A percentile compares a stretch with the other conserved stretches of the same genome.
phyloP scores from a whole-genome alignment of 805 yeast genomes.

The Sugiyamaella floridensis region DNA sequence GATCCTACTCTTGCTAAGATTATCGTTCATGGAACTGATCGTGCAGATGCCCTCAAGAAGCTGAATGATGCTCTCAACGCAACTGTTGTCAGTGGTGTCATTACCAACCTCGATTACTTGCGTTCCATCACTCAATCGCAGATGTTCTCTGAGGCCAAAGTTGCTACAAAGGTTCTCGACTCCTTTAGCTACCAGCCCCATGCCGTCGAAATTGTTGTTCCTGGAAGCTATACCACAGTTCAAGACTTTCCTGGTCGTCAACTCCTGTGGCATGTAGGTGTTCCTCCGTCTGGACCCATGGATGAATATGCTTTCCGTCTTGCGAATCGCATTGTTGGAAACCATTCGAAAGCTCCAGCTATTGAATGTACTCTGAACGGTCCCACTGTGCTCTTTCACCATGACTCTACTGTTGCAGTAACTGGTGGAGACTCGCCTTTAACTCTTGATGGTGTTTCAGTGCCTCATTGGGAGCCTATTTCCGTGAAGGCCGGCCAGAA shows the following conservation, averaged over 20 bases:
- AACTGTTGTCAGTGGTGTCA: constrained; percentile 82
- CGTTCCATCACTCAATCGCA: constrained; percentile 74
- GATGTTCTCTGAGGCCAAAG: constrained; percentile 77
- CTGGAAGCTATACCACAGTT: constrained; percentile 94
- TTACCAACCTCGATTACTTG: constrained; percentile 84
- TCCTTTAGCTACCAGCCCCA: constrained; percentile 69
- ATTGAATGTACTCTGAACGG: constrained; percentile 84
- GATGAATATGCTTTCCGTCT: constrained; percentile 83
- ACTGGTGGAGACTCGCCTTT: constrained; percentile 81
- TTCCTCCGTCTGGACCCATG: constrained; percentile 99
- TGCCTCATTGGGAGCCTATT: constrained; percentile 68
- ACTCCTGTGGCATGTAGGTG: constrained; percentile 86
- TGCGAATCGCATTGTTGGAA: constrained; percentile 89
- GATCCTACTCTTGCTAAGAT: constrained; percentile 96
- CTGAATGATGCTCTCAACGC: constrained; percentile 76
- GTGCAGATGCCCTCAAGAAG: constrained; percentile 74
- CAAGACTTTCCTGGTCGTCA: constrained; percentile 93
- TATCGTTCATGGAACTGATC: constrained; percentile 85
- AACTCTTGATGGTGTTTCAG: constrained; percentile 52
- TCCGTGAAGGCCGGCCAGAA: constrained; percentile 66
- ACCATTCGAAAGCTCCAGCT: constrained; percentile 74
- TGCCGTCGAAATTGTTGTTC: constrained; percentile 77
- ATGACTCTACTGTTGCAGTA: constrained; percentile 66
- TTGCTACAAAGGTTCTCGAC: constrained; percentile 84
- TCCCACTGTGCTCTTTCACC: constrained; percentile 80